phyloP scores from a whole-genome alignment of 805 yeast species.

The Lipomyces orientalis region DNA sequence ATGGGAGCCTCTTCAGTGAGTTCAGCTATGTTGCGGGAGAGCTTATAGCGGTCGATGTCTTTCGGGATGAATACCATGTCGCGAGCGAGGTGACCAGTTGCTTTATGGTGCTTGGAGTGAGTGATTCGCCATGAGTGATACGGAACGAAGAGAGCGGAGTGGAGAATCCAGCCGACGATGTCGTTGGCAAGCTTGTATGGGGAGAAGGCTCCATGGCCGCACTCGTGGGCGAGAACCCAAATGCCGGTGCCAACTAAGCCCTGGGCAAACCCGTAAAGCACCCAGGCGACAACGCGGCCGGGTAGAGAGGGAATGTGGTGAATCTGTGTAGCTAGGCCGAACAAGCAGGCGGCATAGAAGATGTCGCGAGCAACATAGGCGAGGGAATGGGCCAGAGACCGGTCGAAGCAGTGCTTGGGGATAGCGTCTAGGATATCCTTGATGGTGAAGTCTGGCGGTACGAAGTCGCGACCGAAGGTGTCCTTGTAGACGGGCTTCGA shows the following conservation, averaged over 20 bases:
- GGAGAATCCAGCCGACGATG: constrained; percentile 81
- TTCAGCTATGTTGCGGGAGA: constrained; percentile 54
- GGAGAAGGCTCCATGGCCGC: constrained; percentile 88
- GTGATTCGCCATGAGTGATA: constrained; percentile 86
- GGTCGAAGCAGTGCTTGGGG: constrained; percentile 75
- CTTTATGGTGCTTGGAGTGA: constrained; percentile 89
- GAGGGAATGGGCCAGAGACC: constrained; percentile 60
- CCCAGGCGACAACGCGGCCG: constrained; percentile 65
- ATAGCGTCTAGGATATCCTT: constrained; percentile 75
- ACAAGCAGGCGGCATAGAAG: constrained; percentile 45
- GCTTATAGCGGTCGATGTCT: constrained; percentile 62
- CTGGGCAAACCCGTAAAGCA: constrained; percentile 56
- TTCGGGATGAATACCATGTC: constrained; percentile 87
- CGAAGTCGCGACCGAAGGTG: constrained; percentile 63
- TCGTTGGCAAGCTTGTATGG: constrained; percentile 76
- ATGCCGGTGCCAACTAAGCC: constrained; percentile 77
- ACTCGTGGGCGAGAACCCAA: constrained; percentile 90
- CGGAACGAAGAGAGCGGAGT: constrained; percentile 79
- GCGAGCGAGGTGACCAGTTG: constrained; percentile 79
- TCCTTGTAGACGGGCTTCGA: constrained; percentile 29
- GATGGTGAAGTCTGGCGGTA: constrained; percentile 76
- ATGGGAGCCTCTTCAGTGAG: constrained; percentile 77
- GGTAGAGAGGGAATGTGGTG: constrained; percentile 54
- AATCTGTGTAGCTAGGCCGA: constrained; percentile 60
- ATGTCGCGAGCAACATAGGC: constrained; percentile 74